Percentiles rank a stretch among this genome's conserved stretches.
Evolutionary conservation across 345 rosid genomes (phyloP).

Genomic region (Aurinia saxatilis): DNA sequence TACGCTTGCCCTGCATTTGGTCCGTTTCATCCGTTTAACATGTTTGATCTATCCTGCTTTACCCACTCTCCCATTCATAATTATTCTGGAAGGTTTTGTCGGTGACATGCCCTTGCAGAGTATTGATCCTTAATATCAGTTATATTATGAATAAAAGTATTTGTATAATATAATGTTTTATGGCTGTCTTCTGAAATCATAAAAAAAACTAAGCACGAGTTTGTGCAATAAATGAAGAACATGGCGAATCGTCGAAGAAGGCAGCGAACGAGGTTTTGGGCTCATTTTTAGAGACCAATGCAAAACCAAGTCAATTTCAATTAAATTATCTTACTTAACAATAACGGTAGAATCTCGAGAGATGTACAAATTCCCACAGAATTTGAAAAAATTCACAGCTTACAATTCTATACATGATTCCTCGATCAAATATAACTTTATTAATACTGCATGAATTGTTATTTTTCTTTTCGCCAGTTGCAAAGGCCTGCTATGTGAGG

Average conservation of each 20-base stretch:
- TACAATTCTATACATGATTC: too few relatives aligned
- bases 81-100: constrained; percentile 9
- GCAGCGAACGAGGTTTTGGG: constrained; percentile 23
- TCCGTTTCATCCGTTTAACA: too few relatives aligned
- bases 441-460: not conserved
- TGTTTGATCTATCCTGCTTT: too few relatives aligned
- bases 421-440: not conserved
- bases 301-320: constrained; percentile 8
- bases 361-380: not conserved
- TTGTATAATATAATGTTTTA: not conserved
- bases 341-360: constrained; percentile 11
- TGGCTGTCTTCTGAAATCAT: not conserved
- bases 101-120: constrained; percentile 12
- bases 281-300: constrained; percentile 5
- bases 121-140: not conserved
- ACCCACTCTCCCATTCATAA: too few relatives aligned
- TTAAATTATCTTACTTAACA: not conserved
- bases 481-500: not conserved
- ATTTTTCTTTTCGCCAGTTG: not conserved
- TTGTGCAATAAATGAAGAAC: constrained; percentile 18
- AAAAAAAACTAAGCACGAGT: constrained; percentile 4
- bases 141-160: too few relatives aligned
- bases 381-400: not conserved
- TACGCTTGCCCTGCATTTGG: too few relatives aligned
- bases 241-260: constrained; percentile 21